Evolutionary conservation across 2,329 filamentous ascomycete genomes (phyloP).

Genomic region (Cladosporium colombiae): DNA sequence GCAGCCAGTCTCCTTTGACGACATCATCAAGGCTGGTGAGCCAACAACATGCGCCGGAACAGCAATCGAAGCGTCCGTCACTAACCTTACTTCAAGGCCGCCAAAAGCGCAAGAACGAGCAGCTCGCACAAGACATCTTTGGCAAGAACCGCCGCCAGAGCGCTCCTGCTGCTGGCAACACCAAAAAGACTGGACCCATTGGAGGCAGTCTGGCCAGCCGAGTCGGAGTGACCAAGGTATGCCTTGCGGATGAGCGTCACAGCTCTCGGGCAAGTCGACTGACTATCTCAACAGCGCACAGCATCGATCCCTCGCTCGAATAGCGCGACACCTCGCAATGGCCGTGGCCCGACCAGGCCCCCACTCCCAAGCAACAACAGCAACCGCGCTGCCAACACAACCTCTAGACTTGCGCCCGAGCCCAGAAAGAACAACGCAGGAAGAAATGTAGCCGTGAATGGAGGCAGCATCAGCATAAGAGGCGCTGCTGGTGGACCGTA

Average conservation of each 20-base stretch:
- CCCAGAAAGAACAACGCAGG: constrained; percentile 36
- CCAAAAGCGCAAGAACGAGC: constrained; percentile 29
- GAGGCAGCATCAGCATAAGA: constrained; percentile 61
- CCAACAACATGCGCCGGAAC: background rate
- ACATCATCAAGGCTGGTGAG: constrained; percentile 54
- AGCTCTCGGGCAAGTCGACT: background rate
- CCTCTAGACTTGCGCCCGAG: constrained; percentile 11
- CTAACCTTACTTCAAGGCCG: constrained; percentile 7
- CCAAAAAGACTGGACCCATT: constrained; percentile 43
- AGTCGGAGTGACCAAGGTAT: constrained; percentile 72
- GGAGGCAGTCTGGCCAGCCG: constrained; percentile 66
- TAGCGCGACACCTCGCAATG: constrained; percentile 18
- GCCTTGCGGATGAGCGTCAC: constrained; percentile 19
- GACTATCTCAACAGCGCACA: constrained; percentile 27
- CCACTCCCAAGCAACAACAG: constrained; percentile 30
- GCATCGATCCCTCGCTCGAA: constrained; percentile 31
- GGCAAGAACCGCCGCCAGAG: constrained; percentile 61
- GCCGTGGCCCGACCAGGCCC: constrained; percentile 12
- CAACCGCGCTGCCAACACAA: constrained; percentile 24
- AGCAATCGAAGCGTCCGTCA: constrained; percentile 3
- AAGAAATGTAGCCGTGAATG: constrained; percentile 24
- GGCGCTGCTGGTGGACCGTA: constrained; percentile 68
- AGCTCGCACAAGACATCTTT: constrained; percentile 71
- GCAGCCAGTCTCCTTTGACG: constrained; percentile 49
- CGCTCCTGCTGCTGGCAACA: constrained; percentile 49